A percentile compares a stretch with the other conserved stretches of the same genome.
Evolutionary conservation across 768 basidiomycete genomes (phyloP).

Genomic region (Chiua virens): DNA sequence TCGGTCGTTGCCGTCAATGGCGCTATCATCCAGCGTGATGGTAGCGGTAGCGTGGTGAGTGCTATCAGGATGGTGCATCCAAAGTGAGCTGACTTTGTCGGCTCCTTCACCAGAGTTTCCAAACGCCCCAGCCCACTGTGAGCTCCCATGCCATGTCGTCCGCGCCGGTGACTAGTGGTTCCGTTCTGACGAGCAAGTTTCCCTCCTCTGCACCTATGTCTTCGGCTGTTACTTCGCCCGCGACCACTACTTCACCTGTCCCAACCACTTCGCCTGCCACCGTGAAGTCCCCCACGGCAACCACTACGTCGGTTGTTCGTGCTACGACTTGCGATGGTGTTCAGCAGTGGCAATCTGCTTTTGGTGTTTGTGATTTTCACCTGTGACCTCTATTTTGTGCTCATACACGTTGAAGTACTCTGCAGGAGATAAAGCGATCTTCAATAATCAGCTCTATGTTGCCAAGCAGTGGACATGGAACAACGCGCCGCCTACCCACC

Average conservation of each 20-base stretch:
- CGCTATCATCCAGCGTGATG: constrained; percentile 17
- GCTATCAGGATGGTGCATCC: background rate
- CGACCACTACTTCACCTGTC: background rate
- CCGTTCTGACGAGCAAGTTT: no score
- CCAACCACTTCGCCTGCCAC: no score
- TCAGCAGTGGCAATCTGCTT: constrained; percentile 23
- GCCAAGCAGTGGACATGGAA: constrained; percentile 29
- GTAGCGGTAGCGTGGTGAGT: constrained; percentile 15
- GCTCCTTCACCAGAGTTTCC: no score
- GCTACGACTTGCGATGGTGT: constrained; percentile 9
- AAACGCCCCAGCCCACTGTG: constrained; percentile 8
- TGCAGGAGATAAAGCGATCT: constrained; percentile 24
- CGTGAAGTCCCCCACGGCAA: background rate
- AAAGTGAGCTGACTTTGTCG: background rate
- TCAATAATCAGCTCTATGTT: constrained; percentile 17
- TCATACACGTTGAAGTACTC: constrained; percentile 20
- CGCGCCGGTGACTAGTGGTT: no score
- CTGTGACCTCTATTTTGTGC: fast-evolving
- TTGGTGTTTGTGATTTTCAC: constrained; percentile 14
- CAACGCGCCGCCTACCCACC: constrained; percentile 11
- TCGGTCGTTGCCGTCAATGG: constrained; percentile 14
- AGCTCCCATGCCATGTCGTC: no score
- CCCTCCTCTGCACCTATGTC: no score
- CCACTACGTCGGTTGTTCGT: background rate
- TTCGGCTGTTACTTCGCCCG: no score